Base-by-base conservation (phyloP, 1,284 basidiomycete genomes). In the Rhizoctonia solani region DNA sequence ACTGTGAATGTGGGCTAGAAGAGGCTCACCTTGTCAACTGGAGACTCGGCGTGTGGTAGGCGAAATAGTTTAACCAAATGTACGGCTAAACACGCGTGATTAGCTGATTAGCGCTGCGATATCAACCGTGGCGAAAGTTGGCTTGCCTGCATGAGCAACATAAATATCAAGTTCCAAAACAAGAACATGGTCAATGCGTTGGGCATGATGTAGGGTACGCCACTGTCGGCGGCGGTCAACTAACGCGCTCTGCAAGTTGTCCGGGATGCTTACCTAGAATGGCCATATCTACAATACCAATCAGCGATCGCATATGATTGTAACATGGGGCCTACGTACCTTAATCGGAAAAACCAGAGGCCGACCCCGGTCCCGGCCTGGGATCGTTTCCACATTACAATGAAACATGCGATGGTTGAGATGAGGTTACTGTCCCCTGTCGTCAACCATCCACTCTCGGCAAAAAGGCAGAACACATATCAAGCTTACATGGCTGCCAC, bases 151-250 rank as follows among this genome's bases (percentile, higher is more conserved):
- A 65, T 44, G 25, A 65, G 14, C 13, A 65, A 13, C 61, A 65
- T 65, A 41, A 65, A 65, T 5, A 65, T 65, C 16, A 65, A 23
- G 16, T 65, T 65, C 61, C 61, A 65, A 19, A 54, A 54, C 29
- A 65, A 34, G 25, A 65, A 65, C 61, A 65, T 65, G 11, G 50
- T 54, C 39, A 65, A 54, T 16, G 61, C 61, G 19, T 65, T 54
- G 5, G 61, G 61, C 47, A 65, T 42, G 39, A 65, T 54, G 27
- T 54, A 65, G 1, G 61, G 61, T 4, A 65, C 25, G 39, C 61
- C 61, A 30, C 61, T 63, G n/a, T 44, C n/a, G n/a, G n/a, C n/a
- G n/a, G n/a, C n/a, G n/a, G n/a, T n/a, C n/a, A n/a, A n/a, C n/a
- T n/a, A 32, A 3, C 23, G 8, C 27, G 4, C 9, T 14, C 4